Evolutionary conservation across 176 grass and related monocot genomes (phyloP), one percentile per base, ranked within the genome.

Genomic region (Triticum monococcum): DNA sequence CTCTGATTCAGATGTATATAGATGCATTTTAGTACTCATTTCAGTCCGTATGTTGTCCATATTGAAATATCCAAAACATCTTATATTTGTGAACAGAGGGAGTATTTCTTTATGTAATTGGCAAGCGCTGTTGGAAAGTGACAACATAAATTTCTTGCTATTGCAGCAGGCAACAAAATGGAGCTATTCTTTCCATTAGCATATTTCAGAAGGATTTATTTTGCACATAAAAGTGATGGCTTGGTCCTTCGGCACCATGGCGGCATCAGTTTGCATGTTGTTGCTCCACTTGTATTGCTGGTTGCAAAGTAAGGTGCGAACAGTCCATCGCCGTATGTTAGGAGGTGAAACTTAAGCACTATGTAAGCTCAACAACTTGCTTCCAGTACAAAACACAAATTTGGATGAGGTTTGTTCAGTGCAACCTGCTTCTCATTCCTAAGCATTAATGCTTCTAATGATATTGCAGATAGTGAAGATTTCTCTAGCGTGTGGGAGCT

Each of bases 121-220:
- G 14, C 37, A 10, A 41, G 48, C 77, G 41, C 41, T 77, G 24
- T 30, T 62, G 4, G 78, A 32, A 60, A 71, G 40, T 87, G 41
- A 76, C 23, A 28, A 28, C 23, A 63, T 0, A 65, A 6, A 65
- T 76, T 65, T 23, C n/a, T 40, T 84, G 13, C 23, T 68, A 41
- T 66, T 24, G 24, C 62, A 23, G 5, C 87, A 95, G 91, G 89
- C 86, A 91, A 65, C 93, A 92, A 71, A 95, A 98, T 72, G 95
- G 92, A 89, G 95, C 95, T 64, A 89, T 98, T 12, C 95, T 63
- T 48, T 48, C 43, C 12, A 85, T 98, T 32, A 98, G 93, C 80
- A 95, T 88, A 75, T 98, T 98, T 80, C 93, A 98, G 86, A 95
- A 98, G 83, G 95, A 98, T 60, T 69, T 98, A 61, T 43, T 43